These are phyloP conservation scores for Trametes villosa DNA, from an alignment of 768 basidiomycete species.

Conservation along the genomic window DNA sequence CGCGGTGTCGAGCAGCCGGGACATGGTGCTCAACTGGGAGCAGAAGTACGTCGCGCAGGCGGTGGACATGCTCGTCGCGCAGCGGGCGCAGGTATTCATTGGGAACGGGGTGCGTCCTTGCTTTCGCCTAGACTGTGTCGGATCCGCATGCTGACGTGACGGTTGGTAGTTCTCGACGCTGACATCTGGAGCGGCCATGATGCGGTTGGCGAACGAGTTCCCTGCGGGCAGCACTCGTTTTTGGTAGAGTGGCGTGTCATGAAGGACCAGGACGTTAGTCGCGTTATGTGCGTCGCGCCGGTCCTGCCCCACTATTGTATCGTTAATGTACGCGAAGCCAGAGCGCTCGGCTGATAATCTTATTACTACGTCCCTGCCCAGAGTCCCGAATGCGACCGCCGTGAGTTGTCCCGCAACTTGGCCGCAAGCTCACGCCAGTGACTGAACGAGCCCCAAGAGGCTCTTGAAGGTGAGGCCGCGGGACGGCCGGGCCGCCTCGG, in stretches of 20 bases:
- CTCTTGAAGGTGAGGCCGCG: no score
- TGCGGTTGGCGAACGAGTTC: constrained; percentile 42
- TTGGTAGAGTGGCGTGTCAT: constrained; percentile 34
- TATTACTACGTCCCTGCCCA: no score
- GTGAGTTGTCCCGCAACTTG: no score
- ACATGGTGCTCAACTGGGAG: constrained; percentile 45
- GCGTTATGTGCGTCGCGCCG: no score
- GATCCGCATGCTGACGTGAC: not conserved
- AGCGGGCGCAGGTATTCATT: constrained; percentile 50
- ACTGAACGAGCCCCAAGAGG: no score
- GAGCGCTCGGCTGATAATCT: no score
- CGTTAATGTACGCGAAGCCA: no score
- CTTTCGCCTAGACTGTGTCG: not conserved
- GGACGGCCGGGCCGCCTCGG: no score
- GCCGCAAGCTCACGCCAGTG: no score
- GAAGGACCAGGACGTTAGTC: not conserved
- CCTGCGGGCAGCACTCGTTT: constrained; percentile 42
- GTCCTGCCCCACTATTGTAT: no score
- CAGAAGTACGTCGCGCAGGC: constrained; percentile 48
- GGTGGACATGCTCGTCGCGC: constrained; percentile 53
- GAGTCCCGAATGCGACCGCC: no score
- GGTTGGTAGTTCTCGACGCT: constrained; percentile 48
- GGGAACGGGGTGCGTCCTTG: constrained; percentile 49
- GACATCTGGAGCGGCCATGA: constrained; percentile 51
- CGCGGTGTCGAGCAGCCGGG: constrained; percentile 39